A percentile compares a stretch with the other conserved stretches of the same genome.
These are phyloP conservation scores for Botrytis tulipae DNA, from an alignment of 2,329 filamentous ascomycete genomes.

Conservation along the genomic window DNA sequence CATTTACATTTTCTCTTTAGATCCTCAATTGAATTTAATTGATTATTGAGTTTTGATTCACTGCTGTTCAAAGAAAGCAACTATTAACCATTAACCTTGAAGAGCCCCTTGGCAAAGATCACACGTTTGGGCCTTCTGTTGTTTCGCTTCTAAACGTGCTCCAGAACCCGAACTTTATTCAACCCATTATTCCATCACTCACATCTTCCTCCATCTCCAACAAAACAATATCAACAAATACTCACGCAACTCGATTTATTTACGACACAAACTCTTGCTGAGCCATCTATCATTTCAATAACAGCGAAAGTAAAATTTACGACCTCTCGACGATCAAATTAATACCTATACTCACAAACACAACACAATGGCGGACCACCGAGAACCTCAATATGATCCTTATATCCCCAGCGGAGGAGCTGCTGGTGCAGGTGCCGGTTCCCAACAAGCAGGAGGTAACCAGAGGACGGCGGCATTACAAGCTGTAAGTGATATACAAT, in stretches of 20 bases:
- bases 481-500: constrained; percentile 61
- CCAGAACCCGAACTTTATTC: constrained; percentile 2
- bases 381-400: constrained; percentile 37
- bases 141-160: constrained; percentile 20
- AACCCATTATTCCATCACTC: background rate
- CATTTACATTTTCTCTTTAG: background rate
- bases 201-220: constrained; percentile 5
- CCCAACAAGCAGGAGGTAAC: constrained; percentile 43
- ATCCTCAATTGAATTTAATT: background rate
- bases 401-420: constrained; percentile 36
- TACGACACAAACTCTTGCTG: background rate
- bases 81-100: constrained; percentile 3
- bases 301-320: background rate
- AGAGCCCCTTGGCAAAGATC: constrained; percentile 12
- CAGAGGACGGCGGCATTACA: constrained; percentile 72
- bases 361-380: constrained; percentile 37
- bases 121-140: constrained; percentile 19
- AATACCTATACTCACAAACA: constrained; percentile 4
- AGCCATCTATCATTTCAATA: background rate
- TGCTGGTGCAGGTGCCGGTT: constrained; percentile 46
- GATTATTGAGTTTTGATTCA: background rate
- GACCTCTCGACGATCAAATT: background rate
- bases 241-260: background rate
- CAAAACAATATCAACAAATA: constrained; percentile 2
- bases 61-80: constrained; percentile 6